Evolutionary conservation across 2,329 filamentous ascomycete genomes (phyloP).

Genomic region (Dactylellina leptospora): DNA sequence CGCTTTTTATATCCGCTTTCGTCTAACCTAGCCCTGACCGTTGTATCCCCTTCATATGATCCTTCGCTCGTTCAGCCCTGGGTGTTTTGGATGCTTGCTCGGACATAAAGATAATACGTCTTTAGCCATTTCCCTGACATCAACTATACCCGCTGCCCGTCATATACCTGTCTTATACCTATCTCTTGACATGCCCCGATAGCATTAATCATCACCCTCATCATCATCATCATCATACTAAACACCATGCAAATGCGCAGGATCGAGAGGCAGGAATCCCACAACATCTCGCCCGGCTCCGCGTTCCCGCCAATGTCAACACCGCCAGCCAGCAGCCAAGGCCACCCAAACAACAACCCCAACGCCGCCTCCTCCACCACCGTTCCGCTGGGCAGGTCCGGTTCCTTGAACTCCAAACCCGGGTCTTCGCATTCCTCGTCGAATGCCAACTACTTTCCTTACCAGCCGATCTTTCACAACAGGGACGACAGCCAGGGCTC

Average conservation of each 20-base stretch:
- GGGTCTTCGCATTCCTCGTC: conserved; percentile 34
- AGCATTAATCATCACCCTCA: not conserved
- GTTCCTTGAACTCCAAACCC: conserved; percentile 37
- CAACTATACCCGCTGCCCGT: not conserved
- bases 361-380: conserved; percentile 23
- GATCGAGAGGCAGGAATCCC: conserved; percentile 45
- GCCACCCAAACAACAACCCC: conserved; percentile 24
- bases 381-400: conserved; percentile 4
- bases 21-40: conserved; percentile 13
- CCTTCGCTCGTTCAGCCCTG: conserved; percentile 18
- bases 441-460: conserved; percentile 47
- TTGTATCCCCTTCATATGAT: conserved; percentile 12
- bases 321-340: conserved; percentile 22
- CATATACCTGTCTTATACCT: not conserved
- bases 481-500: conserved; percentile 37
- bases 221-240: not conserved
- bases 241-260: conserved; percentile 8
- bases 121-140: not conserved
- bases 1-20: conserved; percentile 20
- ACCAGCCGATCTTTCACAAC: conserved; percentile 28
- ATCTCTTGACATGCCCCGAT: not conserved
- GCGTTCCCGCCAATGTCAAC: conserved; percentile 33
- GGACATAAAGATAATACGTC: conserved; percentile 17
- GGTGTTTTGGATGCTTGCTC: conserved; percentile 6
- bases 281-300: conserved; percentile 50